Conservation (phyloP, 495 filamentous ascomycete genomes). For the Delitschia confertaspora region DNA sequence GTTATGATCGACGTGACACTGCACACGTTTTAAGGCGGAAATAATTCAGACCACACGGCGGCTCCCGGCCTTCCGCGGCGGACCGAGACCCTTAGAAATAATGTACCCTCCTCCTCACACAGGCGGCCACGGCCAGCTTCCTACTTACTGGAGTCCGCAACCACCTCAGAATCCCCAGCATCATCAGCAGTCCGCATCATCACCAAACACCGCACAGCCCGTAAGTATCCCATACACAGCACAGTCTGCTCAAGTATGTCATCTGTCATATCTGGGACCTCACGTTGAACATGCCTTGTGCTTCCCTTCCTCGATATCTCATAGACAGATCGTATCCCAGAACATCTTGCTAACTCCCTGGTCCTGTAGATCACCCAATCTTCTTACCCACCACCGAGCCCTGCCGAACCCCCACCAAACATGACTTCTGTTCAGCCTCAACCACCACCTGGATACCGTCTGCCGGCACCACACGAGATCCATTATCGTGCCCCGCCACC, state of each 20-base stretch:
- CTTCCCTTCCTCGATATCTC: too few relatives aligned
- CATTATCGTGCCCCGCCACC: conserved; percentile 24
- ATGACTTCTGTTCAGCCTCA: conserved; percentile 20
- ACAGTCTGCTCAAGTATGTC: conserved; percentile 24
- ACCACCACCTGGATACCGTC: conserved; percentile 21
- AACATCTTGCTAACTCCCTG: conserved; percentile 13
- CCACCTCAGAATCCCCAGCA: conserved; percentile 7
- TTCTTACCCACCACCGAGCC: conserved; percentile 18
- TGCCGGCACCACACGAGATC: conserved; percentile 27
- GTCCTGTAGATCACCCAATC: conserved; percentile 17
- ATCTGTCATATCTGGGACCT: too few relatives aligned
- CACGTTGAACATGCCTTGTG: conserved; percentile 12
- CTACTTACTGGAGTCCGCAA: conserved; percentile 20
- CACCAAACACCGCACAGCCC: conserved; percentile 7
- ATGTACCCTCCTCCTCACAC: conserved; percentile 11
- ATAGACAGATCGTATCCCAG: too few relatives aligned
- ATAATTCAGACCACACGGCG: too few relatives aligned
- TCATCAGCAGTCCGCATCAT: background rate
- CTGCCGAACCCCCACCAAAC: conserved; percentile 30
- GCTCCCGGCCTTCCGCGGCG: too few relatives aligned
- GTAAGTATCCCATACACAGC: conserved; percentile 22
- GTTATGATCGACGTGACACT: too few relatives aligned
- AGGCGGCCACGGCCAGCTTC: conserved; percentile 22
- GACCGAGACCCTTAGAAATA: background rate
- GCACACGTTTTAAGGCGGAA: too few relatives aligned